Percentiles rank a stretch among this genome's conserved stretches.
Conservation (phyloP, 768 basidiomycete genomes). For the Serpula lacrymans region DNA sequence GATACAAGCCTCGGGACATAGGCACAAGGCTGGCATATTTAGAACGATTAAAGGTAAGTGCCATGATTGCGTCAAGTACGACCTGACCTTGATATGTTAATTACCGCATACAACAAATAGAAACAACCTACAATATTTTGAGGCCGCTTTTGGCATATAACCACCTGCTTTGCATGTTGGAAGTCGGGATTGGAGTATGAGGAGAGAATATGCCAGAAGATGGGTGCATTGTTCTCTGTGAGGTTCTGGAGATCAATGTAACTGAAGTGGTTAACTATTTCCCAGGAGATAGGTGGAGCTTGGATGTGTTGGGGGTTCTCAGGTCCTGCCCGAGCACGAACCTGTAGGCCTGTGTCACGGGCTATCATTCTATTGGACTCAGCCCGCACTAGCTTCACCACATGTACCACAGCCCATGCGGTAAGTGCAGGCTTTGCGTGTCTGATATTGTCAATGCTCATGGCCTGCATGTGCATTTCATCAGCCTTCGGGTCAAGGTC, state of each 20-base stretch:
- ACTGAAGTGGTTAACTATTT: not conserved
- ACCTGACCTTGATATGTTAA: slow-evolving; percentile 7
- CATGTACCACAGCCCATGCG: not conserved
- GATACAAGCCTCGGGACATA: slow-evolving; percentile 5
- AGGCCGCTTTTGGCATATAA: not conserved
- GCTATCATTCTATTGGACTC: not conserved
- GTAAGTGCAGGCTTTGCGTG: slow-evolving; percentile 1
- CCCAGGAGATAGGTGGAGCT: not conserved
- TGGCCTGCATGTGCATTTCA: too few species aligned
- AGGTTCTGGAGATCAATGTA: not conserved
- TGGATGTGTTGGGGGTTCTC: not conserved
- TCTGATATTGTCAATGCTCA: too few species aligned
- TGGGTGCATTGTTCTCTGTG: slow-evolving; percentile 2
- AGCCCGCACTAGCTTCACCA: not conserved
- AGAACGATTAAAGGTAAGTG: slow-evolving; percentile 4
- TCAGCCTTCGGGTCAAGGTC: too few species aligned
- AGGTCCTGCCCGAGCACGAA: not conserved
- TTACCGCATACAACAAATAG: too few species aligned
- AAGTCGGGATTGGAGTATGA: slow-evolving; percentile 3
- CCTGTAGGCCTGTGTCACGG: not conserved
- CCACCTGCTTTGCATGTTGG: not conserved
- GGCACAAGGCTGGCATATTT: slow-evolving; percentile 4
- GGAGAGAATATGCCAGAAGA: slow-evolving; percentile 8
- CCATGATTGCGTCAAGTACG: not conserved
- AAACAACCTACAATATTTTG: not conserved